Percentiles rank a stretch among this genome's conserved stretches.
Conservation (phyloP, 2,329 filamentous ascomycete species). For the Hypoxylon sp. region DNA sequence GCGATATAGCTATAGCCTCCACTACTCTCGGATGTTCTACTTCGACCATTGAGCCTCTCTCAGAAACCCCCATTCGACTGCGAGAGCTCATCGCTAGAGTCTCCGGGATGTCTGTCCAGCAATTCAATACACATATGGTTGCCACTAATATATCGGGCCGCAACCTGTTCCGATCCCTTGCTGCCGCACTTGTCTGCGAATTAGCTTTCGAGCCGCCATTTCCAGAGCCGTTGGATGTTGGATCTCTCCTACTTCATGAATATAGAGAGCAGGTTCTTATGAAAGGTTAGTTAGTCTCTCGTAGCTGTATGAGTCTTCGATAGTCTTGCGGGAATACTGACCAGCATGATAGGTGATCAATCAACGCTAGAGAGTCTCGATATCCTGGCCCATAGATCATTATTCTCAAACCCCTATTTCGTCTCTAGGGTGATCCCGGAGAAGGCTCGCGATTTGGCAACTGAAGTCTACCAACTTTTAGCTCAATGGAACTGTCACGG, state of each 20-base stretch:
- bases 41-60: neutral
- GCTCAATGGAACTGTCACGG: neutral
- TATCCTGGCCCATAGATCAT: neutral
- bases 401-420: neutral
- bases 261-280: neutral
- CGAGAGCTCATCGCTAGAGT: conserved; percentile 1
- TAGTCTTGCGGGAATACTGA: neutral
- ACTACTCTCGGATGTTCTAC: neutral
- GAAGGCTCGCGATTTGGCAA: neutral
- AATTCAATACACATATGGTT: conserved; percentile 1
- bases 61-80: neutral
- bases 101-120: neutral
- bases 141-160: neutral
- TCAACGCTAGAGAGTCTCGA: conserved; percentile 1
- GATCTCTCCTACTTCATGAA: conserved; percentile 7
- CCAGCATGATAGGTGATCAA: neutral
- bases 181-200: neutral
- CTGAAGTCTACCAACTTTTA: neutral
- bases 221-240: neutral
- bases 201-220: neutral
- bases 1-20: neutral
- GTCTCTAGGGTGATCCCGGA: neutral
- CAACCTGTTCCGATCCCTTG: neutral
- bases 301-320: neutral
- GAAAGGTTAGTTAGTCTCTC: neutral